Percentiles rank a stretch among this genome's conserved stretches.
Evolutionary conservation across 768 basidiomycete species (phyloP).

Genomic region (Boletus coccyginus): DNA sequence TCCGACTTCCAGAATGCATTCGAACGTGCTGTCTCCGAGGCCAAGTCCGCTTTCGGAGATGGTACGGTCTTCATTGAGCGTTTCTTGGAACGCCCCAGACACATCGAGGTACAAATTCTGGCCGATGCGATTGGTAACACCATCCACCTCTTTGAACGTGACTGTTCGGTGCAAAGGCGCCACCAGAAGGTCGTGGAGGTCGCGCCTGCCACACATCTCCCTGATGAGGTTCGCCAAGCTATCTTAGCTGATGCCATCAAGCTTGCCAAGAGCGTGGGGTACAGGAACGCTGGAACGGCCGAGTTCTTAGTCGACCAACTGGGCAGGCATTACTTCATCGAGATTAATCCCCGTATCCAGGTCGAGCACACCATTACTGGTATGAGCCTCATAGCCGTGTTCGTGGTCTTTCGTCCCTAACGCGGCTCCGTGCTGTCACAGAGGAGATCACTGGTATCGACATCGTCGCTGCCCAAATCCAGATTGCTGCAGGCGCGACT

Average conservation of each 20-base stretch:
- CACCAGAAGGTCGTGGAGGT: slow-evolving; percentile 99
- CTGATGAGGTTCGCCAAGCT: slow-evolving; percentile 85
- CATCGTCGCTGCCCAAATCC: slow-evolving; percentile 98
- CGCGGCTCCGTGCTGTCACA: slow-evolving; percentile 29
- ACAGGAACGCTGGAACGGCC: slow-evolving; percentile 96
- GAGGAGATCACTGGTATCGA: slow-evolving; percentile 99
- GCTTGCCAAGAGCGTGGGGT: slow-evolving; percentile 89
- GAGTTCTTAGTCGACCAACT: slow-evolving; percentile 98
- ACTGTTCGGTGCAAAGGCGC: slow-evolving; percentile 96
- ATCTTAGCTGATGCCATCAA: slow-evolving; percentile 92
- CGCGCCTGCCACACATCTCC: slow-evolving; percentile 91
- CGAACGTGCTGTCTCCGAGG: slow-evolving; percentile 90
- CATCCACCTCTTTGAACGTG: slow-evolving; percentile 97
- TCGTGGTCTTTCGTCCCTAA: neutral
- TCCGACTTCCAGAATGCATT: slow-evolving; percentile 88
- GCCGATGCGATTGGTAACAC: slow-evolving; percentile 92
- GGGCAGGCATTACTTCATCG: slow-evolving; percentile 98
- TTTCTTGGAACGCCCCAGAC: slow-evolving; percentile 92
- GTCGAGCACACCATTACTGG: slow-evolving; percentile 99
- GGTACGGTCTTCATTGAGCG: slow-evolving; percentile 99
- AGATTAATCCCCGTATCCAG: slow-evolving; percentile 99
- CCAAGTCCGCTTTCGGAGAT: slow-evolving; percentile 95
- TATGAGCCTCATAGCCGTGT: slow-evolving; percentile 31
- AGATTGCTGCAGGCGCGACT: slow-evolving; percentile 98
- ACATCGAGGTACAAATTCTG: slow-evolving; percentile 96